Evolutionary conservation across 768 basidiomycete species (phyloP), one percentile per base, ranked within the genome.

Genomic region (Russula ochroleuca): DNA sequence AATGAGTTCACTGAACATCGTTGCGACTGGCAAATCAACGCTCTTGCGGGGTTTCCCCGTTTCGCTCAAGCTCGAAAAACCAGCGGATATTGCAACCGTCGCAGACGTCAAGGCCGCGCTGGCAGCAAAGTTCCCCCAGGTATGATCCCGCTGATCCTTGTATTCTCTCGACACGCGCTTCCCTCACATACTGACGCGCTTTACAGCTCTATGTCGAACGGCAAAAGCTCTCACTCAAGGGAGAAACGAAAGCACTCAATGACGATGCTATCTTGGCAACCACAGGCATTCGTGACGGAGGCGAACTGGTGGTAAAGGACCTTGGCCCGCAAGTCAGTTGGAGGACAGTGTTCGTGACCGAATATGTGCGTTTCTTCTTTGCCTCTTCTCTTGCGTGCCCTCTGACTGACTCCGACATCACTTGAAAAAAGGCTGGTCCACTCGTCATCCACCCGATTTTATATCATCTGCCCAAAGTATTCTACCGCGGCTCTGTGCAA

Each of bases 321-420:
- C 77, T 98, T 35, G 97, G 97, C 0, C 82, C 88, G 8, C 97
- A 99, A 74, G 78, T 96, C 50, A 81, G 84, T 70, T 98, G 95
- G 91, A 81, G 80, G 70, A 90, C 88, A 0, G 92, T 98, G 19
- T 98, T 93, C 74, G 72, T 98, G 55, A 78, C 90, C 56, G 97
- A 99, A 95, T 99, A 98, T 71, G 95, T 95, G 76, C 71, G 94
- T 75, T 0, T 33, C 11, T 40, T 31, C 23, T 10, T 35, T 35
- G 14, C 25, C n/a, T 7, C 19, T 31, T 41, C 48, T 48, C 14
- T 49, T 28, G 48, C 25, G 48, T 28, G 13, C 23, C 13, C 3
- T 13, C 13, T 5, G 15, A 25, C 48, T 28, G 28, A 28, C 2
- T 28, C 28, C 28, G 28, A 2, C 28, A 28, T 48, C 13, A 15